Evolutionary conservation across 2,329 filamentous ascomycete genomes (phyloP), one percentile per base, ranked within the genome.

Genomic region (Diaporthe ilicicola): DNA sequence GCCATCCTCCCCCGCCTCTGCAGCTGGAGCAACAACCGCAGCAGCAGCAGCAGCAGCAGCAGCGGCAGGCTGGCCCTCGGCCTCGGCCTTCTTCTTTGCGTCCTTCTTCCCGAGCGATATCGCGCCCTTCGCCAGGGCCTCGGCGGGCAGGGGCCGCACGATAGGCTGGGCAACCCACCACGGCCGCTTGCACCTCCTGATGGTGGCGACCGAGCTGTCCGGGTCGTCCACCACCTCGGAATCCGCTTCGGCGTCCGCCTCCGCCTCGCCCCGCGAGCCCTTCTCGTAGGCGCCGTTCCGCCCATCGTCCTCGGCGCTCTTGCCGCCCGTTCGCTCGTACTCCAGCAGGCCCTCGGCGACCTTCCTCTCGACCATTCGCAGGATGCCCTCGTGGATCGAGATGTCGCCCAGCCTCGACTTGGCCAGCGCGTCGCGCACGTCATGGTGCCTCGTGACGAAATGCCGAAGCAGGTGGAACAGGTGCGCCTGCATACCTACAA

Each of bases 141-240:
- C 95, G 75, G 92, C 93, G 0, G 96, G 96, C 77, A 98, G 80
- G 50, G 94, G 95, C 69, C 95, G 85, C 8, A 98, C 88, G 76
- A 97, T 93, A 4, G 95, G 92, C 83, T 98, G 95, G 66, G 91
- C 94, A 4, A 97, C 87, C 94, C 94, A 98, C 89, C 91, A 98
- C 1, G 95, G 95, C 74, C 94, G 84, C 79, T 91, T 92, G 78
- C 94, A 97, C 72, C 89, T 85, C 69, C 88, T 89, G 32, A 96
- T 90, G 0, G 92, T 90, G 10, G 88, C 90, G 22, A 90, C 82
- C 5, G 91, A 92, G 79, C 88, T 91, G 77, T 90, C 86, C 0
- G 82, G 81, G 56, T 87, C 85, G 1, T 79, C 80, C 3, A 84
- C 80, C 46, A 80, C 79, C 6, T 78, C 80, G 3, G 78, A 77